These are phyloP conservation scores for Coffea eugenioides DNA, from an alignment of 257 asterid genomes.

Conservation along the genomic window DNA sequence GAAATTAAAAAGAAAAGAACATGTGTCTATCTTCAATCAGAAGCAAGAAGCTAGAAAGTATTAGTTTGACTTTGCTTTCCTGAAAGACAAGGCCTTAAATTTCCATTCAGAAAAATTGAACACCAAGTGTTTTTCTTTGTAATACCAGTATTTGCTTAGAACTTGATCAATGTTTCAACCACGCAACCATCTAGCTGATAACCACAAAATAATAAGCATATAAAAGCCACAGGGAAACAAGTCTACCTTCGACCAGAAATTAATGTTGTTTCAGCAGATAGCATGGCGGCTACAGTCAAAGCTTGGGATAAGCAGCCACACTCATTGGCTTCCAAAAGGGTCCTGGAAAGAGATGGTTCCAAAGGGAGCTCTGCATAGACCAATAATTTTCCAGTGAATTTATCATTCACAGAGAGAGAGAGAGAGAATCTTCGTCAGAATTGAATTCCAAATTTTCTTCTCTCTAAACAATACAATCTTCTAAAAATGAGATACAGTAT, in stretches of 20 bases:
- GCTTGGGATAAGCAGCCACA: conserved; percentile 82
- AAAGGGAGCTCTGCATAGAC: conserved; percentile 84
- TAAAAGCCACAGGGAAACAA: background rate
- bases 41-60: background rate
- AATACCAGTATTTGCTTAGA: background rate
- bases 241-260: conserved; percentile 65
- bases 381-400: background rate
- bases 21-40: background rate
- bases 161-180: background rate
- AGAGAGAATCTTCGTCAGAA: background rate
- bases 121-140: background rate
- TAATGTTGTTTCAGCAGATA: conserved; percentile 90
- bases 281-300: conserved; percentile 88
- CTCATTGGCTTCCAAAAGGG: conserved; percentile 88
- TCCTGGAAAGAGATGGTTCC: conserved; percentile 95
- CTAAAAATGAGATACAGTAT: background rate
- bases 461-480: background rate
- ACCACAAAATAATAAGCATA: background rate
- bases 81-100: too few relatives aligned
- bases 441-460: background rate
- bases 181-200: background rate
- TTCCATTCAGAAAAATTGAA: background rate
- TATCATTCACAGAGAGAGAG: background rate
- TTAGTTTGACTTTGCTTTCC: background rate
- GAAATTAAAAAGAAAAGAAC: background rate